A percentile compares a stretch with the other conserved stretches of the same genome.
phyloP scores from a whole-genome alignment of 169 alveolate species.

The Pseudocohnilembus persalinus region DNA sequence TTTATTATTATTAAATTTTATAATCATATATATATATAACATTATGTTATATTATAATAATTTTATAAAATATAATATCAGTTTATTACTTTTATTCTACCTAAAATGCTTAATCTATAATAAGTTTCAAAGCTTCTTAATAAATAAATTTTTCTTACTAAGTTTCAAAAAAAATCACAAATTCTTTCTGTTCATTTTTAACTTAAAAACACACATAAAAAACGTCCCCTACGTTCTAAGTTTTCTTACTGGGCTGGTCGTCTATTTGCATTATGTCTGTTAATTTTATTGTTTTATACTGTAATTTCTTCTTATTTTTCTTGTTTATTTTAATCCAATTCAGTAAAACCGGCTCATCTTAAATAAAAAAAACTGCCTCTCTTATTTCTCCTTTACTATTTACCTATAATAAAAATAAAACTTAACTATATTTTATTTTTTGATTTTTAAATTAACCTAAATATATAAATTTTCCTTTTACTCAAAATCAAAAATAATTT shows the following conservation, averaged over 20 bases:
- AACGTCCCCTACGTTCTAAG: neutral
- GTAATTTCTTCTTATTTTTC: neutral
- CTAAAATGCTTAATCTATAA: neutral
- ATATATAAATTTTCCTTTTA: too few relatives aligned
- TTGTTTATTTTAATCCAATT: neutral
- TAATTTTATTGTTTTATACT: too few relatives aligned
- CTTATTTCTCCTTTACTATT: neutral
- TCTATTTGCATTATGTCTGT: neutral
- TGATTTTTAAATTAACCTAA: too few relatives aligned
- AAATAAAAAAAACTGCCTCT: neutral
- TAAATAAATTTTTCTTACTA: neutral
- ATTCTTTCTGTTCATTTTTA: neutral
- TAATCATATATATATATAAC: too few relatives aligned
- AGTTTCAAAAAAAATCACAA: neutral
- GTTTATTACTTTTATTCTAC: neutral
- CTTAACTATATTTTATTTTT: too few relatives aligned
- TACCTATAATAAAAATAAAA: neutral
- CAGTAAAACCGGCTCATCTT: neutral
- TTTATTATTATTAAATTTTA: too few relatives aligned
- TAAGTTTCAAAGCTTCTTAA: neutral
- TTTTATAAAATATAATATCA: too few relatives aligned
- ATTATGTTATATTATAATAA: too few relatives aligned
- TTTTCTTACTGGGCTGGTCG: neutral
- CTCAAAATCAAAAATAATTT: too few relatives aligned
- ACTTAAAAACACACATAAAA: neutral